phyloP scores from a whole-genome alignment of 805 yeast genomes.

The Candida ipomoeae region DNA sequence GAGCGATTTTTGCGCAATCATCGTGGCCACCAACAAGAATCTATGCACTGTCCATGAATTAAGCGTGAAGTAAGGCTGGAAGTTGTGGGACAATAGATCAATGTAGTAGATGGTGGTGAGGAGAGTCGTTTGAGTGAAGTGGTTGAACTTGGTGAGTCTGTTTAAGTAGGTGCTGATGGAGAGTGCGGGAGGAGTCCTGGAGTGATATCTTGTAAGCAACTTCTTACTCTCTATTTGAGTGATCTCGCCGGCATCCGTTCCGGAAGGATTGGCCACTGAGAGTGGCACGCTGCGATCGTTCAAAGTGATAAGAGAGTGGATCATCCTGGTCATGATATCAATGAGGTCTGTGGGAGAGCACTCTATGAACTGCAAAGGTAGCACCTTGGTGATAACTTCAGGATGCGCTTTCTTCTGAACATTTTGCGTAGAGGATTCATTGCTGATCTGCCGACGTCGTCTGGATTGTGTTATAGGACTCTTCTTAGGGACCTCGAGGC shows the following conservation, averaged over 20 bases:
- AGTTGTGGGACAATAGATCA: constrained; percentile 75
- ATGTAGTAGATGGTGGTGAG: constrained; percentile 84
- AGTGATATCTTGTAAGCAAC: constrained; percentile 80
- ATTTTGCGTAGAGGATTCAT: constrained; percentile 3
- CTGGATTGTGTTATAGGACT: not conserved
- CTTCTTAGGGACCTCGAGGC: not conserved
- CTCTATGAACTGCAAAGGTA: constrained; percentile 54
- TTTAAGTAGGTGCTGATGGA: constrained; percentile 67
- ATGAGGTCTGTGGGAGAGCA: constrained; percentile 72
- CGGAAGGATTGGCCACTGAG: constrained; percentile 26
- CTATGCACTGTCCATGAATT: constrained; percentile 93
- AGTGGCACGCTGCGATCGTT: constrained; percentile 58
- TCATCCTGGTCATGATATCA: constrained; percentile 71
- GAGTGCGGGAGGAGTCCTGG: constrained; percentile 87
- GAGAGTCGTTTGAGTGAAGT: constrained; percentile 77
- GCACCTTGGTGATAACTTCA: constrained; percentile 12
- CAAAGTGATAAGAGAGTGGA: constrained; percentile 64
- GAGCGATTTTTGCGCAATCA: constrained; percentile 83
- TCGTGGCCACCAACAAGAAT: constrained; percentile 83
- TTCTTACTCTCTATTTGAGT: constrained; percentile 18
- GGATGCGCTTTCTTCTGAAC: constrained; percentile 15
- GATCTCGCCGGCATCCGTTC: constrained; percentile 19
- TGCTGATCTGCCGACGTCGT: constrained; percentile 10
- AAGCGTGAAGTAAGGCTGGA: constrained; percentile 69
- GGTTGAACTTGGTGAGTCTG: constrained; percentile 77